These are phyloP conservation scores for Yamadazyma spencermartinsiae DNA, from an alignment of 1,139 yeast genomes.

Conservation along the genomic window DNA sequence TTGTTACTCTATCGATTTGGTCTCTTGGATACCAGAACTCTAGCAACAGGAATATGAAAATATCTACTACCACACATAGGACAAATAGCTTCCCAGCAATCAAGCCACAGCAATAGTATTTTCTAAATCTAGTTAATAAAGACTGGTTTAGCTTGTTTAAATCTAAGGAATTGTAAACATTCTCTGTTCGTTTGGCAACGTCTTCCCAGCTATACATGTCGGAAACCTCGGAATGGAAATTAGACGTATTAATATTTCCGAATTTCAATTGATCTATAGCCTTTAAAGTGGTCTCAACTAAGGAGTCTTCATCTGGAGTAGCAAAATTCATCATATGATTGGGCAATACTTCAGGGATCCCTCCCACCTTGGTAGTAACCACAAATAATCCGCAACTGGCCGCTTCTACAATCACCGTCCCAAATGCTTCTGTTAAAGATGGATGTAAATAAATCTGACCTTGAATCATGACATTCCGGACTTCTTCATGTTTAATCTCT, in stretches of 20 bases:
- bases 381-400: slow-evolving; percentile 94
- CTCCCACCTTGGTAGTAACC: slow-evolving; percentile 96
- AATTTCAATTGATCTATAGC: slow-evolving; percentile 63
- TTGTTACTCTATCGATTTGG: slow-evolving; percentile 67
- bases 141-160: slow-evolving; percentile 46
- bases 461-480: slow-evolving; percentile 85
- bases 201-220: slow-evolving; percentile 92
- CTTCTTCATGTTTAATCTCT: slow-evolving; percentile 88
- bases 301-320: slow-evolving; percentile 75
- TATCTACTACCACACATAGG: slow-evolving; percentile 76
- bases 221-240: slow-evolving; percentile 75
- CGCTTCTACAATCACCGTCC: slow-evolving; percentile 96
- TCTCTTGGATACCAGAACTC: slow-evolving; percentile 71
- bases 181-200: slow-evolving; percentile 83
- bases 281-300: slow-evolving; percentile 64
- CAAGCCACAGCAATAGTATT: slow-evolving; percentile 72
- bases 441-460: slow-evolving; percentile 96
- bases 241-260: slow-evolving; percentile 65
- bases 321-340: slow-evolving; percentile 92
- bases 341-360: slow-evolving; percentile 95
- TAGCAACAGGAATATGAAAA: slow-evolving; percentile 58
- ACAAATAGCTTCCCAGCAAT: slow-evolving; percentile 86
- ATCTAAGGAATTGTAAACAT: slow-evolving; percentile 67
- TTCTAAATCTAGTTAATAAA: slow-evolving; percentile 48
- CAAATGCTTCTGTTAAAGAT: slow-evolving; percentile 95